These are phyloP conservation scores for Trifolium pratense DNA, from an alignment of 306 rosid species.

Conservation along the genomic window DNA sequence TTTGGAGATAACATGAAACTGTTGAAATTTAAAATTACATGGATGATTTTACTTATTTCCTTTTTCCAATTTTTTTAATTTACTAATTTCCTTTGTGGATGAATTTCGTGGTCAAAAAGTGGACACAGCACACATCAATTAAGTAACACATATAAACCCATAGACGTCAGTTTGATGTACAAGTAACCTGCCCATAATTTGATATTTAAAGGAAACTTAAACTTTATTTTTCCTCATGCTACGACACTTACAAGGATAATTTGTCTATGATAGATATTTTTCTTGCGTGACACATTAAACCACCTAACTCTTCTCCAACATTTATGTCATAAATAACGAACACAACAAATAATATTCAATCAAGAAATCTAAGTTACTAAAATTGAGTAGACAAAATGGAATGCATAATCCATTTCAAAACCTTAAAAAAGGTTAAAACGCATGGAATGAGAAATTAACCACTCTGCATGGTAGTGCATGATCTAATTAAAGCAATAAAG, in stretches of 20 bases:
- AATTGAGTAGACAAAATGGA: slow-evolving; percentile 29
- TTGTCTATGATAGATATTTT: slow-evolving; percentile 11
- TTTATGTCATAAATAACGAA: slow-evolving; percentile 10
- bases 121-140: not conserved
- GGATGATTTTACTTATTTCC: not conserved
- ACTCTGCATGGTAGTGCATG: slow-evolving; percentile 25
- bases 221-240: not conserved
- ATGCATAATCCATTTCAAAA: slow-evolving; percentile 43
- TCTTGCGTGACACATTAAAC: slow-evolving; percentile 19
- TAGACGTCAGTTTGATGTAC: slow-evolving; percentile 7
- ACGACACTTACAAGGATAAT: not conserved
- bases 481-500: slow-evolving; percentile 36
- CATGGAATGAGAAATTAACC: slow-evolving; percentile 25
- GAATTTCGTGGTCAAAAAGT: slow-evolving; percentile 15
- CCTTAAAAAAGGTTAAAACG: slow-evolving; percentile 30
- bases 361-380: slow-evolving; percentile 17
- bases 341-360: slow-evolving; percentile 5
- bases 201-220: slow-evolving; percentile 13
- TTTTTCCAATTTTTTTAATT: not conserved
- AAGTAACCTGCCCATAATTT: slow-evolving; percentile 33
- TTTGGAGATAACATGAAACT: no score
- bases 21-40: not conserved
- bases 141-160: not conserved
- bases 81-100: not conserved
- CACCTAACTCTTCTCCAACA: slow-evolving; percentile 1